Evolutionary conservation across 2,329 filamentous ascomycete species (phyloP), one percentile per base, ranked within the genome.

Genomic region (Dothistroma septosporum): DNA sequence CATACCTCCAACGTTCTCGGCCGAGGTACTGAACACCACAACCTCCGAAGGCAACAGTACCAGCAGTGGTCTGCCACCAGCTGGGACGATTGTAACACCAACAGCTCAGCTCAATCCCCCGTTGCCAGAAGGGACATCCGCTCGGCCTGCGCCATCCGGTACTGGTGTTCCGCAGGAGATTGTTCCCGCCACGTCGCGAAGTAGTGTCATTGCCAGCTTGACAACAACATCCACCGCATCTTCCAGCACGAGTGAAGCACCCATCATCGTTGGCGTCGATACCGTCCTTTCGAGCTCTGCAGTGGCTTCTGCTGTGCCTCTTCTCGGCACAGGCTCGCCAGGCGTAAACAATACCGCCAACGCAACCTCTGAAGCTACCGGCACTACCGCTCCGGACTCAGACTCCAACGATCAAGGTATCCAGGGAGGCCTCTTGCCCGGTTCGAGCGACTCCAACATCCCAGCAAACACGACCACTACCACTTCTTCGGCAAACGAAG

Each of bases 251-350:
- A 46, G 28, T 35, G 44, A 48, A 24, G 48, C 61, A 9, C 65
- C 69, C 9, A 71, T 74, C 61, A 70, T 72, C 33, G 70, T 75
- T 24, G 73, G 73, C 16, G 61, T 75, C 5, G 72, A 71, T 4
- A 73, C 71, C 4, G 64, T 72, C 53, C 65, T 73, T 19, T 67
- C 66, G 22, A 67, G 64, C 58, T 57, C 63, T 12, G 56, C 52
- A 5, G 46, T 57, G 6, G 47, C 47, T 10, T 55, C 57, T 21
- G 59, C 49, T 22, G 46, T 52, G 32, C 53, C 61, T 19, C 41
- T 1, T 7, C 41, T 44, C 9, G 41, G 41, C 1, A 44, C 41
- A n/a, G 41, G 14, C 3, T 19, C 41, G 14, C 41, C 41, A 44
- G 16, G 41, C n/a, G 41, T 44, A 4, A 44, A 44, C 41, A 44